Evolutionary conservation across 2,329 filamentous ascomycete genomes (phyloP), one percentile per base, ranked within the genome.

Genomic region (Coniosporium tulheliwenetii): DNA sequence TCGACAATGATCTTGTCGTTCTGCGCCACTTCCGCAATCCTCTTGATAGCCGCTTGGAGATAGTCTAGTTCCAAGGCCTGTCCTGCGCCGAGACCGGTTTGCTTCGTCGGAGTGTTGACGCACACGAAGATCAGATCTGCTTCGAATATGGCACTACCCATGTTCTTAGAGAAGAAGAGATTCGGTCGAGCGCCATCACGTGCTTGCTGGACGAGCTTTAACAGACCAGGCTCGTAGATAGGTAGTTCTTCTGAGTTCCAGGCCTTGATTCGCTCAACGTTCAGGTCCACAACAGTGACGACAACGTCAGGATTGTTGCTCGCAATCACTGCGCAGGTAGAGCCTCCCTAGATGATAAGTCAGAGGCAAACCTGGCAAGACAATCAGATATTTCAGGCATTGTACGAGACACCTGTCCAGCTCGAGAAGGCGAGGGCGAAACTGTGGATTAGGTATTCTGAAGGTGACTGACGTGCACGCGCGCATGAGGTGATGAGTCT

Each of bases 61-160:
- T 76, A 75, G 1, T 74, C 75, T 63, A 87, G 74, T 50, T 87
- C 80, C 12, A 80, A 80, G 0, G 82, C 81, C 47, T 69, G 71
- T 9, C 81, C 81, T 5, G 77, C 76, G 38, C 82, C 83, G 15
- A 75, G 62, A 41, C 82, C 82, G 38, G 70, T 72, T 31, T 65
- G 71, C 62, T 86, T 87, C 36, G 82, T 86, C 2, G 82, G 82
- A 0, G 83, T 87, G 57, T 86, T 85, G 49, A 89, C 83, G 10
- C 79, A 75, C 41, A 87, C 72, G 44, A 89, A 73, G 42, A 89
- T 72, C 36, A 87, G 61, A 52, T 87, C 81, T 10, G 83, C 81
- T 46, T 77, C 73, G 16, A 65, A 57, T 44, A 87, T 80, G 44
- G 66, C 67, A 45, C 61, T 64, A 14, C 69, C 68, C 8, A 83